Conservation (phyloP, 2,329 filamentous ascomycete genomes). For the Spiromastix sp. region DNA sequence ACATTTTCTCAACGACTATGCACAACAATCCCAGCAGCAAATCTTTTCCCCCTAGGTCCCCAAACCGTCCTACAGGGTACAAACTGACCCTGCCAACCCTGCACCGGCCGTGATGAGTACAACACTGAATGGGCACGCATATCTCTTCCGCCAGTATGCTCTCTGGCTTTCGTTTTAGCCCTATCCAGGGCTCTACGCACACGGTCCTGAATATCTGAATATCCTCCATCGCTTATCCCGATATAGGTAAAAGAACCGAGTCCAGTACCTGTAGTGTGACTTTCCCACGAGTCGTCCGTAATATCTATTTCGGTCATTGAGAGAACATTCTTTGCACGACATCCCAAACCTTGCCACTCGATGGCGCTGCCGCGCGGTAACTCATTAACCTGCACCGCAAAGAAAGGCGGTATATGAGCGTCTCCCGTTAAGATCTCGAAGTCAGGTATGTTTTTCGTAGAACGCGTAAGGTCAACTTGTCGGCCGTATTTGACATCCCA, state of each 20-base stretch:
- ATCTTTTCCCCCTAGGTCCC: slow-evolving; percentile 22
- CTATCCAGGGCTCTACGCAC: slow-evolving; percentile 17
- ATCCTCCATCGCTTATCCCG: slow-evolving; percentile 18
- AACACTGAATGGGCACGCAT: slow-evolving; percentile 21
- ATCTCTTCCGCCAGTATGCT: neutral
- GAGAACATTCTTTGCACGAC: slow-evolving; percentile 29
- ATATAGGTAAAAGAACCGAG: slow-evolving; percentile 18
- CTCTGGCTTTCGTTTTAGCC: slow-evolving; percentile 8
- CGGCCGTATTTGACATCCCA: slow-evolving; percentile 47
- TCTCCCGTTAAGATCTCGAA: slow-evolving; percentile 17
- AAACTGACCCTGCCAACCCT: slow-evolving; percentile 26
- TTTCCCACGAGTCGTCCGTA: slow-evolving; percentile 13
- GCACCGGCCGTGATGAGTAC: no score
- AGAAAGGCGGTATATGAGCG: slow-evolving; percentile 50
- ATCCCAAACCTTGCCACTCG: slow-evolving; percentile 72
- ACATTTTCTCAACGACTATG: slow-evolving; percentile 13
- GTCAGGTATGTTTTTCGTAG: slow-evolving; percentile 18
- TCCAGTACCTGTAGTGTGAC: slow-evolving; percentile 13
- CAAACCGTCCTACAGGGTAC: slow-evolving; percentile 34
- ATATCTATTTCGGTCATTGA: slow-evolving; percentile 12
- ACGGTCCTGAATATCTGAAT: slow-evolving; percentile 13
- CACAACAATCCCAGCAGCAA: slow-evolving; percentile 28
- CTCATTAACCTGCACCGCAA: slow-evolving; percentile 64
- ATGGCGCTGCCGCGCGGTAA: slow-evolving; percentile 64
- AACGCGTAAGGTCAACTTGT: slow-evolving; percentile 35